Conservation (phyloP, 2,329 filamentous ascomycete species). For the Colletotrichum simmondsii region DNA sequence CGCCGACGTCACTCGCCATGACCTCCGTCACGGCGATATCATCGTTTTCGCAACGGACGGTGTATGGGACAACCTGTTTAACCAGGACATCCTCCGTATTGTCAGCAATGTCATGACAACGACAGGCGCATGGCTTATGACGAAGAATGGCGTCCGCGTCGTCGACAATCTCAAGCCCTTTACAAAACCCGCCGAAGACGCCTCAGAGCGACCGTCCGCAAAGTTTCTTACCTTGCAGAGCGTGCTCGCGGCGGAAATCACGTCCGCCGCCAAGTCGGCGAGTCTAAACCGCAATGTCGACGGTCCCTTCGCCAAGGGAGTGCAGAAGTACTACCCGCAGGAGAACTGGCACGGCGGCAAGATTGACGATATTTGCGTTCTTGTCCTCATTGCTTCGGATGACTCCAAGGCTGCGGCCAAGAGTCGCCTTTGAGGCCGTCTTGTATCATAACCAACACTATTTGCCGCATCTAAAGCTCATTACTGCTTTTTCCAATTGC, state of each 20-base stretch:
- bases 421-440: conserved; percentile 42
- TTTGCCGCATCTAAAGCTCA: not conserved
- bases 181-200: conserved; percentile 54
- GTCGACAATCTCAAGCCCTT: conserved; percentile 67
- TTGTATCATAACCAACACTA: not conserved
- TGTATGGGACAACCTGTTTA: conserved; percentile 94
- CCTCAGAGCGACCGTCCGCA: conserved; percentile 36
- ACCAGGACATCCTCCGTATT: conserved; percentile 86
- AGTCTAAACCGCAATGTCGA: conserved; percentile 85
- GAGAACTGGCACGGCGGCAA: conserved; percentile 94
- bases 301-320: conserved; percentile 94
- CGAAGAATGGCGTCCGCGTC: conserved; percentile 68
- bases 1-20: conserved; percentile 81
- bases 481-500: conserved; percentile 2
- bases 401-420: conserved; percentile 49
- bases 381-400: conserved; percentile 82
- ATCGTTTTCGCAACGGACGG: conserved; percentile 95
- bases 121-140: conserved; percentile 78
- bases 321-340: conserved; percentile 85
- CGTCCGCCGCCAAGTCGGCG: conserved; percentile 84
- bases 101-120: conserved; percentile 81
- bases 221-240: conserved; percentile 72
- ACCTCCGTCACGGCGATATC: conserved; percentile 89
- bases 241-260: conserved; percentile 81
- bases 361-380: conserved; percentile 92